Evolutionary conservation across 257 asterid genomes (phyloP), one percentile per base, ranked within the genome.

Genomic region (Solanum ahanhuiri): DNA sequence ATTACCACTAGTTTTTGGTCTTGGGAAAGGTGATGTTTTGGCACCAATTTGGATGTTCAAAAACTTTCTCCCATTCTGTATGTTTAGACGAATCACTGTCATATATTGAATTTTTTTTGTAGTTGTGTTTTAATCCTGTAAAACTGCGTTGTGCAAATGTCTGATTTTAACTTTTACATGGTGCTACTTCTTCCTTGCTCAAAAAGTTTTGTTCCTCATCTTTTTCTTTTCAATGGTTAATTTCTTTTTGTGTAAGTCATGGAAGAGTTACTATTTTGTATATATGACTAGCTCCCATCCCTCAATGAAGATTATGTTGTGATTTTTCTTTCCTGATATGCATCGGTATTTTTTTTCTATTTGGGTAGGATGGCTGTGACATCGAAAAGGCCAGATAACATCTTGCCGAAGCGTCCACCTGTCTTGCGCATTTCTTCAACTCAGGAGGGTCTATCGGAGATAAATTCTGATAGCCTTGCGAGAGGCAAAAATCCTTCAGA

Each of bases 371-470:
- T 79, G 41, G 30, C 91, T 9, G 77, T 89, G 85, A 86, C 88
- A 60, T 83, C 90, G 51, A 94, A 92, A 87, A 93, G 92, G 73
- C 91, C 92, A 18, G 99, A 95, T 86, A 95, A 92, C 87, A 89
- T 94, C 79, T 92, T 94, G 91, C 92, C 94, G 92, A 93, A 95
- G 88, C 95, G 96, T 83, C 98, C 97, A 28, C 95, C 98, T 14
- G 95, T 91, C 35, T 85, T 97, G 67, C 92, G 92, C 85, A 89
- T 91, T 58, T 90, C 93, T 76, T 92, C 98, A 73, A 92, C 95
- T 83, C 95, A 92, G 89, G 99, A 92, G 51, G 94, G 90, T 30
- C 85, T 94, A 81, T 89, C 92, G 31, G 98, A 95, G 72, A 82
- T 90, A 87, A 87, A 86, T 84, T 89, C 90, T 85, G 98, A 93